phyloP scores from a whole-genome alignment of 352 stramenopile species.

The Phytophthora rubi region DNA sequence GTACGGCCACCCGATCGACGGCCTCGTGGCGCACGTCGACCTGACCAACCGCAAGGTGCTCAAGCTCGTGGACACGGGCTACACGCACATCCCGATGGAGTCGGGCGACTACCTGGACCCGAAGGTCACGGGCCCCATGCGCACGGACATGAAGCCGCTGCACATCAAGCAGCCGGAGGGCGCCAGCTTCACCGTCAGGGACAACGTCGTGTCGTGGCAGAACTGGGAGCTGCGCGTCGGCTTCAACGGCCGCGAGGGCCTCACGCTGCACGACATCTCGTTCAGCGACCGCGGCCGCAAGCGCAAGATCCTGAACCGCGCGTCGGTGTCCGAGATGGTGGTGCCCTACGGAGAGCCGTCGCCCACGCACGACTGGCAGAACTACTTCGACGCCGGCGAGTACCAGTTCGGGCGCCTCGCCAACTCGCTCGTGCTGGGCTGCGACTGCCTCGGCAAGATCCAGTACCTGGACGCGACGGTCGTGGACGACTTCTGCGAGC shows the following conservation, averaged over 20 bases:
- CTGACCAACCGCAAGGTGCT: constrained; percentile 49
- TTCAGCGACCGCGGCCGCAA: constrained; percentile 52
- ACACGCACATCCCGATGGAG: constrained; percentile 51
- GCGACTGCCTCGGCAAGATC: constrained; percentile 56
- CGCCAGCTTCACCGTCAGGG: constrained; percentile 71
- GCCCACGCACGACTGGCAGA: constrained; percentile 78
- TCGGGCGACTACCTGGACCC: constrained; percentile 55
- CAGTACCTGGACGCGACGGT: constrained; percentile 40
- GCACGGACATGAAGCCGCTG: constrained; percentile 62
- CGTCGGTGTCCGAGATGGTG: constrained; percentile 85
- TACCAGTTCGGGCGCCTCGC: constrained; percentile 80
- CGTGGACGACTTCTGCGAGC: constrained; percentile 37
- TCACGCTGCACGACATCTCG: constrained; percentile 59
- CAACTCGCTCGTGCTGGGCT: constrained; percentile 83
- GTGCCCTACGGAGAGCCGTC: constrained; percentile 84
- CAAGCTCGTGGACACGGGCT: constrained; percentile 51
- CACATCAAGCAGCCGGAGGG: constrained; percentile 79
- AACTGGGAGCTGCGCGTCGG: constrained; percentile 84
- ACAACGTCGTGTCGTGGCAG: constrained; percentile 79
- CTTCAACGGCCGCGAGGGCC: constrained; percentile 84
- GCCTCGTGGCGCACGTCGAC: constrained; percentile 54
- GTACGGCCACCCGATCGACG: constrained; percentile 56
- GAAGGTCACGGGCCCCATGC: constrained; percentile 45
- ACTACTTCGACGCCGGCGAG: constrained; percentile 88
- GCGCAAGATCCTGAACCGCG: constrained; percentile 70